These are phyloP conservation scores for Eucalyptus cloeziana DNA, from an alignment of 345 rosid species.

Conservation along the genomic window DNA sequence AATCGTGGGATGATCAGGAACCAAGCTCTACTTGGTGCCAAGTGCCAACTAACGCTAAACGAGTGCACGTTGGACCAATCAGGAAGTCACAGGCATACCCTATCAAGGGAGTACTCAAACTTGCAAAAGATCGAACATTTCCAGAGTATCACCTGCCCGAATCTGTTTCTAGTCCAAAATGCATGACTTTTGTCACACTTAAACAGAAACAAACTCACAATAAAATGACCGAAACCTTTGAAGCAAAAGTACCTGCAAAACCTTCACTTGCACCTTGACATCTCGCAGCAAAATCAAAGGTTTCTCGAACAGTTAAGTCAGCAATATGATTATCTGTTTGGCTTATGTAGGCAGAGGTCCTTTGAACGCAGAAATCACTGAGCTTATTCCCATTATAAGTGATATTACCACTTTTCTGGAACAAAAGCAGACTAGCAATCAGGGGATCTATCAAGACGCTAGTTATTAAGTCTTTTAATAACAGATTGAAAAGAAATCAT, in stretches of 20 bases:
- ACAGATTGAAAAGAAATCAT: background rate
- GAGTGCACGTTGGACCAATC: background rate
- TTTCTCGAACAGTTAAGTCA: slow-evolving; percentile 90
- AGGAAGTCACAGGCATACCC: background rate
- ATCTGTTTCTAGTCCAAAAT: background rate
- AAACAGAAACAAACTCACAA: background rate
- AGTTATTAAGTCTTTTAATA: background rate
- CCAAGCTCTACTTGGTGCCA: background rate
- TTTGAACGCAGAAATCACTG: slow-evolving; percentile 56
- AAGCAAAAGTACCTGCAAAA: slow-evolving; percentile 43
- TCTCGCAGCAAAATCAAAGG: slow-evolving; percentile 88
- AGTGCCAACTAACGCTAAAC: background rate
- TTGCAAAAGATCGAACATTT: background rate
- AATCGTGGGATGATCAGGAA: background rate
- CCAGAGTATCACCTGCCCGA: background rate
- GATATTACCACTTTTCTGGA: slow-evolving; percentile 55
- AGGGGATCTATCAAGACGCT: background rate
- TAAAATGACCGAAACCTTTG: background rate
- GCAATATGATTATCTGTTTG: slow-evolving; percentile 89
- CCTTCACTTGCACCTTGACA: slow-evolving; percentile 85
- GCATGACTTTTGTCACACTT: background rate
- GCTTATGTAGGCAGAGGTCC: slow-evolving; percentile 87
- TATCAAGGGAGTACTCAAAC: background rate
- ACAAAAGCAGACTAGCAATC: background rate
- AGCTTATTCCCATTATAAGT: slow-evolving; percentile 70